Evolutionary conservation across 495 filamentous ascomycete species (phyloP).

Genomic region (Aspergillus asperescens): DNA sequence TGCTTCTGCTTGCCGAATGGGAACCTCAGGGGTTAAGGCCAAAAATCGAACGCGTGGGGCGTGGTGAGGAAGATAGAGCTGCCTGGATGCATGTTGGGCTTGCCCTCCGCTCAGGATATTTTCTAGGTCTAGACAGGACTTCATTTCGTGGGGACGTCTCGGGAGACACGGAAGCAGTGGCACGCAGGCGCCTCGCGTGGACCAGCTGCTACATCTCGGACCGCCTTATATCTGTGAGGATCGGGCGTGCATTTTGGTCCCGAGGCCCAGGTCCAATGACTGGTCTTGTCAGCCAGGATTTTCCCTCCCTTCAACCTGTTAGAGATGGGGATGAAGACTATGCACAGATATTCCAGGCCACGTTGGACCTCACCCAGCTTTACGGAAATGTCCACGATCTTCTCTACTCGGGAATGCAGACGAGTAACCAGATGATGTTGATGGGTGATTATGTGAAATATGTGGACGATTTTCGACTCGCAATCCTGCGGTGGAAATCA

Average conservation of each 20-base stretch:
- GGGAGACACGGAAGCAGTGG: conserved; percentile 46
- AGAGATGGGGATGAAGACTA: conserved; percentile 54
- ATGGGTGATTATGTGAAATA: conserved; percentile 63
- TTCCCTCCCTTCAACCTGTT: conserved; percentile 52
- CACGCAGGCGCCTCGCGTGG: conserved; percentile 57
- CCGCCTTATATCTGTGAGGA: conserved; percentile 56
- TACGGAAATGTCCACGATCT: conserved; percentile 64
- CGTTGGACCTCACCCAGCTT: conserved; percentile 59
- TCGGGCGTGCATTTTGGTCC: conserved; percentile 62
- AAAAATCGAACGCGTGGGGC: conserved; percentile 50
- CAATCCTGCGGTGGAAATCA: conserved; percentile 58
- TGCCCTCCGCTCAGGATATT: conserved; percentile 59
- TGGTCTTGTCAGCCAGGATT: conserved; percentile 55
- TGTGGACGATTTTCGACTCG: conserved; percentile 59
- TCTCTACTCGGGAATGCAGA: conserved; percentile 58
- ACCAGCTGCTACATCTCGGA: conserved; percentile 62
- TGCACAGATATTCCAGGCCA: conserved; percentile 58
- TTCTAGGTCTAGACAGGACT: conserved; percentile 54
- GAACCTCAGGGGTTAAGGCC: conserved; percentile 54
- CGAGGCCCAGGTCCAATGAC: conserved; percentile 60
- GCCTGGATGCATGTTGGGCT: conserved; percentile 66
- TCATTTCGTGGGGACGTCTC: conserved; percentile 47
- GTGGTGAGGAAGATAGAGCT: conserved; percentile 60
- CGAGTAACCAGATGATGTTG: conserved; percentile 59
- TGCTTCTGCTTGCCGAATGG: conserved; percentile 60